These are phyloP conservation scores for Pseudopyricularia cyperi DNA, from an alignment of 2,329 filamentous ascomycete genomes.

Conservation along the genomic window DNA sequence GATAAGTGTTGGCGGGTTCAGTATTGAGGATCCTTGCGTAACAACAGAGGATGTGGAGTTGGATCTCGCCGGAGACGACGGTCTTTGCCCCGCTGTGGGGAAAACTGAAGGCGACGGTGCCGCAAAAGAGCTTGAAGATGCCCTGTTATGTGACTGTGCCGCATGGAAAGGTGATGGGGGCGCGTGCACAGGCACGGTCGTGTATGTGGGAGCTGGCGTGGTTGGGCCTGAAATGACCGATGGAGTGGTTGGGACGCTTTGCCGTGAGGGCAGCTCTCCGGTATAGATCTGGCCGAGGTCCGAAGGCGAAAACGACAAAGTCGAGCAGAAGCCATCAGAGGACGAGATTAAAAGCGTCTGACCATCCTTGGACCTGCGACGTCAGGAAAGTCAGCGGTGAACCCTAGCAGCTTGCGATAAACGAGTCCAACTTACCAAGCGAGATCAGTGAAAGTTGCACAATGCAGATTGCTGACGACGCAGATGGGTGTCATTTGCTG, in stretches of 20 bases:
- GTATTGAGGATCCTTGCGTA: conserved; percentile 48
- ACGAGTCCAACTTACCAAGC: conserved; percentile 56
- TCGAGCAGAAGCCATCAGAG: conserved; percentile 94
- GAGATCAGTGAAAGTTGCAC: conserved; percentile 92
- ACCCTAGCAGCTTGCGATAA: neutral
- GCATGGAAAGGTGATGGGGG: conserved; percentile 44
- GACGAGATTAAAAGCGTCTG: conserved; percentile 37
- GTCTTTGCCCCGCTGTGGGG: conserved; percentile 39
- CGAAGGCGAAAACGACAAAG: conserved; percentile 67
- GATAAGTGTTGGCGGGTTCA: conserved; percentile 69
- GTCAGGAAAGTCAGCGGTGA: neutral
- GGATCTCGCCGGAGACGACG: conserved; percentile 70
- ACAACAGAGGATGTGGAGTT: conserved; percentile 73
- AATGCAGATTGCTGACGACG: conserved; percentile 92
- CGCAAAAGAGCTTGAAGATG: conserved; percentile 43
- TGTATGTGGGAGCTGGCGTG: conserved; percentile 60
- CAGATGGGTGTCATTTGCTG: conserved; percentile 91
- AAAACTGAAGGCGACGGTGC: conserved; percentile 41
- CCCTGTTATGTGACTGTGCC: conserved; percentile 31
- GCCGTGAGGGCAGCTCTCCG: conserved; percentile 44
- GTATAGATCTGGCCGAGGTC: conserved; percentile 77
- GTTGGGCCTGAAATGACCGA: conserved; percentile 42
- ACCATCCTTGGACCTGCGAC: conserved; percentile 33
- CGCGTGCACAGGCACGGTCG: conserved; percentile 45
- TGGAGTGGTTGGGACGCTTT: conserved; percentile 22